A percentile compares a stretch with the other conserved stretches of the same genome.
phyloP scores from a whole-genome alignment of 345 rosid species.

The Cochlearia excelsa region DNA sequence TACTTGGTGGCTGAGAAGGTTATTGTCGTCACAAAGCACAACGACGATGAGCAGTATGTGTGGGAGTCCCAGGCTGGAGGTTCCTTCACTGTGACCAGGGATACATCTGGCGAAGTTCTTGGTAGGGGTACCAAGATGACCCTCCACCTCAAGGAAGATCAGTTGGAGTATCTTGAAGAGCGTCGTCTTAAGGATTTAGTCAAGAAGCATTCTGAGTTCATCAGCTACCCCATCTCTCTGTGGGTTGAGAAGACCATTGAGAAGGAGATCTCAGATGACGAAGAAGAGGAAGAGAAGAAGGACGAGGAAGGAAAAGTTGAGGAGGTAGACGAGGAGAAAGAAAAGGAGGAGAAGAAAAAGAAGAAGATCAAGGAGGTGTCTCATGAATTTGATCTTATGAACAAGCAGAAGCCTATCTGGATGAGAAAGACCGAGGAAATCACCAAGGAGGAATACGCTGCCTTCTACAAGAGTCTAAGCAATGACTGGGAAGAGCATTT shows the following conservation, averaged over 20 bases:
- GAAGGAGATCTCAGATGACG: constrained; percentile 84
- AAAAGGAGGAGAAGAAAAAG: constrained; percentile 70
- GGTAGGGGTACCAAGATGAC: constrained; percentile 82
- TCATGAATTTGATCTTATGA: too few relatives aligned
- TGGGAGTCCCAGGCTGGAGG: constrained; percentile 10
- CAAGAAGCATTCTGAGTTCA: constrained; percentile 41
- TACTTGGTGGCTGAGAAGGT: constrained; percentile 85
- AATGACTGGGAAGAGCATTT: constrained; percentile 34
- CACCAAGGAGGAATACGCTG: constrained; percentile 74
- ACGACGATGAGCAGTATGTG: constrained; percentile 43
- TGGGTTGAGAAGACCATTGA: constrained; percentile 89
- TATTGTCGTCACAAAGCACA: constrained; percentile 69
- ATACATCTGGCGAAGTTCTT: constrained; percentile 58
- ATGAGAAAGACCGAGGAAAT: constrained; percentile 47
- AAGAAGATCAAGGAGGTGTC: constrained; percentile 42
- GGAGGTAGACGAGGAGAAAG: constrained; percentile 71
- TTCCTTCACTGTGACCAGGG: constrained; percentile 75
- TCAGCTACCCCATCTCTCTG: constrained; percentile 69
- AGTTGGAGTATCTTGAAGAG: constrained; percentile 37
- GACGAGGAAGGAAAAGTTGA: constrained; percentile 79
- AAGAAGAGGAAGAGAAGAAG: constrained; percentile 71
- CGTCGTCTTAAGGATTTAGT: constrained; percentile 73
- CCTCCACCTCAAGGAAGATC: constrained; percentile 70
- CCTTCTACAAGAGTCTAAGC: constrained; percentile 86
- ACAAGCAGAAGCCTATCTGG: too few relatives aligned